Percentiles rank a stretch among this genome's conserved stretches.
Evolutionary conservation across 257 asterid genomes (phyloP).

Genomic region (Nicotiana knightiana): DNA sequence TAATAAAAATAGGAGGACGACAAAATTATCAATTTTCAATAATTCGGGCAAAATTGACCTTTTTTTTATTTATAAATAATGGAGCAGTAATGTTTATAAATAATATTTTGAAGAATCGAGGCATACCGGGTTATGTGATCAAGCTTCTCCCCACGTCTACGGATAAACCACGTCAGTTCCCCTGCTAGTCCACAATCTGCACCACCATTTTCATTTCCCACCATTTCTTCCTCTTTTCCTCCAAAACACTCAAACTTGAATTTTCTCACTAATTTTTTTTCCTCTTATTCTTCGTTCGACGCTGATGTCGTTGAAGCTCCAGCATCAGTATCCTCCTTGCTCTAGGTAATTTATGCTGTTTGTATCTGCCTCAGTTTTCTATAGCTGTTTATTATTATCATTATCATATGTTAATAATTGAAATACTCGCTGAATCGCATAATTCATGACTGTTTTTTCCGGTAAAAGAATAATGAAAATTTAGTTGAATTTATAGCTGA

Average conservation of each 20-base stretch:
- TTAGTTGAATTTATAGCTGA: neutral
- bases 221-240: neutral
- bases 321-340: conserved; percentile 40
- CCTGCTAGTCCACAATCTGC: neutral
- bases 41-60: too few species aligned
- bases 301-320: conserved; percentile 56
- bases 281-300: neutral
- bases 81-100: too few species aligned
- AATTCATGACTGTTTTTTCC: neutral
- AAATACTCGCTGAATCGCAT: neutral
- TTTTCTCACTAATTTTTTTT: neutral
- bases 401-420: neutral
- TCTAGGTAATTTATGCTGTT: conserved; percentile 35
- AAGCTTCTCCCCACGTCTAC: conserved; percentile 43
- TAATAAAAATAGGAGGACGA: too few species aligned
- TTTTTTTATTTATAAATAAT: too few species aligned
- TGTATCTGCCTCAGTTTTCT: neutral
- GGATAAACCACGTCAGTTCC: conserved; percentile 41
- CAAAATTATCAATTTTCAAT: too few species aligned
- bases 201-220: neutral
- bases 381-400: neutral
- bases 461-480: neutral
- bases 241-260: neutral
- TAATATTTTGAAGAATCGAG: neutral
- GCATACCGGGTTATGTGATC: conserved; percentile 30